phyloP scores from a whole-genome alignment of 805 yeast genomes.

The Barnettozyma sp. region DNA sequence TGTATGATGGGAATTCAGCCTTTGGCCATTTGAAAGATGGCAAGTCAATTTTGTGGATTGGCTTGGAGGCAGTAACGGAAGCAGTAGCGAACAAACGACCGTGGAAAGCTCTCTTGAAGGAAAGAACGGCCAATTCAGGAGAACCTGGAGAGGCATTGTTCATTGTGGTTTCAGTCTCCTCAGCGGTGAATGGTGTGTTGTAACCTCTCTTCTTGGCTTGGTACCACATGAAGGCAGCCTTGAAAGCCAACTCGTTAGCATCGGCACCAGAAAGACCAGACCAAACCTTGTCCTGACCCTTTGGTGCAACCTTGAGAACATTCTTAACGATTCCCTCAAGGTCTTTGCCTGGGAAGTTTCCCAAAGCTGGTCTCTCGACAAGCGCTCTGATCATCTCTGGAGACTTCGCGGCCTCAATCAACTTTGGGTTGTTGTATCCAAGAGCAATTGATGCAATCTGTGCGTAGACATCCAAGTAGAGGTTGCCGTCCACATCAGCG shows the following conservation, averaged over 20 bases:
- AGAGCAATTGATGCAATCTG: constrained; percentile 82
- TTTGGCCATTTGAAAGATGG: constrained; percentile 97
- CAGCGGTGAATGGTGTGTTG: constrained; percentile 49
- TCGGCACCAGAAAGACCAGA: constrained; percentile 80
- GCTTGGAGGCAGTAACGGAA: constrained; percentile 88
- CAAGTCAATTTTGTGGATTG: constrained; percentile 86
- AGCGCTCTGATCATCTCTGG: constrained; percentile 66
- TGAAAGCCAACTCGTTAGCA: constrained; percentile 84
- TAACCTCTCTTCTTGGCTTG: constrained; percentile 64
- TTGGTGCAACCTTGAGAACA: constrained; percentile 64
- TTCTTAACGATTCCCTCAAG: constrained; percentile 43
- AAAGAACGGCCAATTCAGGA: constrained; percentile 77
- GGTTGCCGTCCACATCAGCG: constrained; percentile 75
- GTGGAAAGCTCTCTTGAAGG: constrained; percentile 87
- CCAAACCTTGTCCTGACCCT: constrained; percentile 71
- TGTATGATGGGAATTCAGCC: constrained; percentile 81
- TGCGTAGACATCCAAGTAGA: constrained; percentile 65
- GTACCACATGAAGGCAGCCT: constrained; percentile 81
- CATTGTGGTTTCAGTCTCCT: constrained; percentile 74
- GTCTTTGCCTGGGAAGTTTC: constrained; percentile 71
- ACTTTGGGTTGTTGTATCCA: constrained; percentile 80
- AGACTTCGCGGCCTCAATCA: constrained; percentile 60
- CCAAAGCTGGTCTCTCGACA: constrained; percentile 79
- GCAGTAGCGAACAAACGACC: constrained; percentile 92
- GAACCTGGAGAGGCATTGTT: constrained; percentile 80